Conservation (phyloP, 768 basidiomycete species). For the Lepiota venenata region DNA sequence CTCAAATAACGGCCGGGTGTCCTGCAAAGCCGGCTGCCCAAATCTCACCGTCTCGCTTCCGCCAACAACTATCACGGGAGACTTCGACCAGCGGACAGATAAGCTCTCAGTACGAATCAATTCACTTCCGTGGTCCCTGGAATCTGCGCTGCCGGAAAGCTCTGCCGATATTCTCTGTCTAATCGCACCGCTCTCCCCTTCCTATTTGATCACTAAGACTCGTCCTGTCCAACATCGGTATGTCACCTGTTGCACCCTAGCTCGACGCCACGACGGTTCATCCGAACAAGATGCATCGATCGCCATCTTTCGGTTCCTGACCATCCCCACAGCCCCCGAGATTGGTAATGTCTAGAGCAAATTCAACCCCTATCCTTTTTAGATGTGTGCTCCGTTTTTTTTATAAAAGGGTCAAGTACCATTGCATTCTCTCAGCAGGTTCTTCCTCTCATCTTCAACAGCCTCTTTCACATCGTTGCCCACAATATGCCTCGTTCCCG, state of each 20-base stretch:
- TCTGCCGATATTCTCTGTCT: neutral
- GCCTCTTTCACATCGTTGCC: neutral
- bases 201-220: neutral
- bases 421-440: neutral
- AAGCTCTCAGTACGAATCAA: no score
- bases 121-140: neutral
- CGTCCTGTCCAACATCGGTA: neutral
- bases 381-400: no score
- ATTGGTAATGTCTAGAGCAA: neutral
- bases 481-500: neutral
- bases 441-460: neutral
- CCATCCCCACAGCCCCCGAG: neutral
- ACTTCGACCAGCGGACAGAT: no score
- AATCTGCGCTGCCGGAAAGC: neutral
- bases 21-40: no score
- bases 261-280: neutral
- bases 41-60: no score
- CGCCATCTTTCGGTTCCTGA: neutral
- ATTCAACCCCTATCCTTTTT: neutral
- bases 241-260: constrained; percentile 1
- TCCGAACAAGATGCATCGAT: constrained; percentile 1
- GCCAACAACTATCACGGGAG: no score
- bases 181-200: neutral
- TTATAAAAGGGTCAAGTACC: neutral
- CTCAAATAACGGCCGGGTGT: no score